phyloP scores from a whole-genome alignment of 495 filamentous ascomycete genomes.

The Emericellopsis terricola region DNA sequence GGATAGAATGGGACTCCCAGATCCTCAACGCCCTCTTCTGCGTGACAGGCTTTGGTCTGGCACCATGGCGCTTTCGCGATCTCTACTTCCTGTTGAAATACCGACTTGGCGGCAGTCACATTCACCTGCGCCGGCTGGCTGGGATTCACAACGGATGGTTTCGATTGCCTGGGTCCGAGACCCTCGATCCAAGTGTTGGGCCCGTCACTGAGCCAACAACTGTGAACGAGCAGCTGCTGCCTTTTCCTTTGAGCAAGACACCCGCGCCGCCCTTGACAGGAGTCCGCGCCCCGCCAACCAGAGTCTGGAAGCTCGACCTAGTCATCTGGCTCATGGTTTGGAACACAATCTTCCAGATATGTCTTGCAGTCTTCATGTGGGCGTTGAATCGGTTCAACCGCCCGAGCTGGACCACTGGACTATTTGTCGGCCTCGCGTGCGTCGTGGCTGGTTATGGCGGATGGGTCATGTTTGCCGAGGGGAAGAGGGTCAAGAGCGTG shows the following conservation, averaged over 20 bases:
- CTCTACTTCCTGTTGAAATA: conserved; percentile 49
- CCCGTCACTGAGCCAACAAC: conserved; percentile 26
- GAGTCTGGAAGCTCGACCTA: conserved; percentile 61
- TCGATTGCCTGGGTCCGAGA: conserved; percentile 38
- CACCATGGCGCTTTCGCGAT: conserved; percentile 74
- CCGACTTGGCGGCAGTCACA: conserved; percentile 31
- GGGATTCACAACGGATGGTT: conserved; percentile 57
- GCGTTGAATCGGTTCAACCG: conserved; percentile 48
- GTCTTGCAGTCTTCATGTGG: conserved; percentile 67
- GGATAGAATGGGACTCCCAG: conserved; percentile 76
- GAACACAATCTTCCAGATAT: conserved; percentile 60
- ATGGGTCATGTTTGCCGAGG: conserved; percentile 47
- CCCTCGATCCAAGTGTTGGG: conserved; percentile 21
- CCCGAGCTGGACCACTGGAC: conserved; percentile 55
- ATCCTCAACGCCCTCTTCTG: conserved; percentile 76
- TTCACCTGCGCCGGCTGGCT: conserved; percentile 39
- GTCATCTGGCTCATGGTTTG: conserved; percentile 55
- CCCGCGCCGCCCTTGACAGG: conserved; percentile 43
- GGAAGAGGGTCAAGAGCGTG: conserved; percentile 42
- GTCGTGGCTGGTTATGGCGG: conserved; percentile 53
- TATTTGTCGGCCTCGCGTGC: conserved; percentile 53
- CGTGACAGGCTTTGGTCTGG: conserved; percentile 68
- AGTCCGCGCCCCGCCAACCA: conserved; percentile 42
- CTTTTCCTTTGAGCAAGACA: conserved; percentile 35
- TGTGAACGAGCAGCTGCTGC: conserved; percentile 20